phyloP scores from a whole-genome alignment of 805 yeast genomes.

The Ogataea nakhonphanomensis region DNA sequence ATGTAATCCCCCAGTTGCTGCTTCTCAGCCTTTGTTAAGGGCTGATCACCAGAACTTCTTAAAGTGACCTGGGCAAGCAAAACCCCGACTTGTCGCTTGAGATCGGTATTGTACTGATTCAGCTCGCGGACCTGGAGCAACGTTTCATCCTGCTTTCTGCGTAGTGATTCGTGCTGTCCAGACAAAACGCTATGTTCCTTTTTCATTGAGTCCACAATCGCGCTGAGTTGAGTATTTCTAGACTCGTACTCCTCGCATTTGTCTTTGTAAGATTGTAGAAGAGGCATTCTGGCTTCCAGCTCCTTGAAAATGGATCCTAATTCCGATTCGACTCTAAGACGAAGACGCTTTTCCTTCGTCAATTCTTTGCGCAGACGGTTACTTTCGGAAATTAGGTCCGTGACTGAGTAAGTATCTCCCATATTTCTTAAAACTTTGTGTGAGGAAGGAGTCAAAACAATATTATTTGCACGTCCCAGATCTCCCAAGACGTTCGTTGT shows the following conservation, averaged over 20 bases:
- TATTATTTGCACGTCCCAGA: conserved; percentile 14
- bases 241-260: conserved; percentile 54
- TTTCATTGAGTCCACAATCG: conserved; percentile 50
- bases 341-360: conserved; percentile 65
- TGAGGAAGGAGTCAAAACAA: conserved; percentile 53
- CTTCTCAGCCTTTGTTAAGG: conserved; percentile 63
- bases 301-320: conserved; percentile 70
- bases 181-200: conserved; percentile 35
- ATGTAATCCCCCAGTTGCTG: conserved; percentile 58
- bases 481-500: conserved; percentile 22
- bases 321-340: conserved; percentile 65
- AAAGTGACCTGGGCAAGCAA: conserved; percentile 65
- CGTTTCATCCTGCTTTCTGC: conserved; percentile 37
- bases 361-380: conserved; percentile 62
- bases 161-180: conserved; percentile 23
- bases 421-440: conserved; percentile 44
- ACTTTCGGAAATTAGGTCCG: conserved; percentile 63
- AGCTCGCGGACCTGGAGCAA: conserved; percentile 47
- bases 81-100: conserved; percentile 79
- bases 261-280: conserved; percentile 62
- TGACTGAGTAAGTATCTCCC: conserved; percentile 52
- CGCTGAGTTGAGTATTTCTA: conserved; percentile 52
- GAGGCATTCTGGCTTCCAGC: conserved; percentile 74
- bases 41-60: conserved; percentile 51
- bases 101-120: conserved; percentile 60